These are phyloP conservation scores for Solidago caesia DNA, from an alignment of 129 eudicot genomes.

Conservation along the genomic window DNA sequence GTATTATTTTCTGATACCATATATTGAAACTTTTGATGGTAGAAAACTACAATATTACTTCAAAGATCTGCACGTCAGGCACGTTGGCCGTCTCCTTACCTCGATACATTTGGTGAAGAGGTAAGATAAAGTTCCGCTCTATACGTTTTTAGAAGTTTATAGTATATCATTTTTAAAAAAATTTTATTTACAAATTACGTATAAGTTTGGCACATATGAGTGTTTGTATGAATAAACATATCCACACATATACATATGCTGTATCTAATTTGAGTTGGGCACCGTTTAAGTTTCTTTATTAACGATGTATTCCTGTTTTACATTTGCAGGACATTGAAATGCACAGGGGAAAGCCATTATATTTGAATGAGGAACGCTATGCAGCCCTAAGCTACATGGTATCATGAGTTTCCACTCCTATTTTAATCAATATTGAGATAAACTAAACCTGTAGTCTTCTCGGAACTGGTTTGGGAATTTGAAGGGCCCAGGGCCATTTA, in stretches of 20 bases:
- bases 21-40: constrained; percentile 16
- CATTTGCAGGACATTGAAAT: constrained; percentile 75
- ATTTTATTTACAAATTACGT: too few relatives aligned
- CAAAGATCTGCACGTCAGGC: constrained; percentile 97
- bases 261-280: too few relatives aligned
- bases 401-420: not conserved
- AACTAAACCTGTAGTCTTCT: not conserved
- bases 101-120: constrained; percentile 97
- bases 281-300: too few relatives aligned
- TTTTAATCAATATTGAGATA: not conserved
- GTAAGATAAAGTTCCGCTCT: constrained; percentile 34
- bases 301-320: not conserved
- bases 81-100: constrained; percentile 95
- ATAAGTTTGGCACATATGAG: too few relatives aligned
- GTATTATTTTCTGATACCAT: constrained; percentile 20
- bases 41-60: constrained; percentile 88
- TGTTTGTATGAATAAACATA: too few relatives aligned
- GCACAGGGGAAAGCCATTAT: constrained; percentile 91
- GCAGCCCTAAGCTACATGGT: constrained; percentile 92
- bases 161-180: not conserved
- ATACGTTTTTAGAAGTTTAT: constrained; percentile 2
- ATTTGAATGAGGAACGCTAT: constrained; percentile 80
- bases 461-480: too few relatives aligned
- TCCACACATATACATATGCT: too few relatives aligned
- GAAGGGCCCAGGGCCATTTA: too few relatives aligned